Evolutionary conservation across 148 eudicot species (phyloP).

Genomic region (Fallopia convolvulus): DNA sequence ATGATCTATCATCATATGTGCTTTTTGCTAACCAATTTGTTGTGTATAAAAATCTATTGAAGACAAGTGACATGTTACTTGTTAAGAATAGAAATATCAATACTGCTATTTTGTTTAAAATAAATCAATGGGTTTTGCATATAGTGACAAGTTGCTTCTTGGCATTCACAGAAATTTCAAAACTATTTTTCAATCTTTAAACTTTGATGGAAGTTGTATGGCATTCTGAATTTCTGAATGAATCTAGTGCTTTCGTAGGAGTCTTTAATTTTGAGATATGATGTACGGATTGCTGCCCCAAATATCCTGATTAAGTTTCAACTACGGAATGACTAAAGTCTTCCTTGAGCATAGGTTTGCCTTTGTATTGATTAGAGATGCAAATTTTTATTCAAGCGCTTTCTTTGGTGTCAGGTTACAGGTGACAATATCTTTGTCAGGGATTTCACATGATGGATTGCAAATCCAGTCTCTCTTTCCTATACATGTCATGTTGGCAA

Average conservation of each 20-base stretch:
- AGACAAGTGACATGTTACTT: not conserved
- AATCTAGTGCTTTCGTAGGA: not conserved
- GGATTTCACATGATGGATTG: constrained; percentile 36
- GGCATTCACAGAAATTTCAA: not conserved
- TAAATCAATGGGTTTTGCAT: not conserved
- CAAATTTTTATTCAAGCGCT: not conserved
- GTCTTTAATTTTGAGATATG: not conserved
- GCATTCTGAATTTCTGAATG: not conserved
- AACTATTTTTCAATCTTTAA: not conserved
- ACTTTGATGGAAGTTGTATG: not conserved
- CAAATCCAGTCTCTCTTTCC: constrained; percentile 57
- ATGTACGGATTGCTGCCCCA: not conserved
- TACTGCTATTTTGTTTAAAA: not conserved
- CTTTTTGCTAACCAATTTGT: not conserved
- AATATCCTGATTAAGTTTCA: not conserved
- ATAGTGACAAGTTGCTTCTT: not conserved
- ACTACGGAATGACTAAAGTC: not conserved
- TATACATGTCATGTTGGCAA: constrained; percentile 66
- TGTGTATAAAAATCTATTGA: not conserved
- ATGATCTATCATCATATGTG: not conserved
- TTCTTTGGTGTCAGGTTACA: constrained; percentile 42
- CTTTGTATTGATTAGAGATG: not conserved
- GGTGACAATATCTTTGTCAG: constrained; percentile 63
- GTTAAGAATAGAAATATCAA: not conserved
- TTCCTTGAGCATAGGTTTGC: not conserved